Percentiles rank a stretch among this genome's conserved stretches.
These are phyloP conservation scores for Wickerhamiella azyma DNA, from an alignment of 805 yeast species.

Conservation along the genomic window DNA sequence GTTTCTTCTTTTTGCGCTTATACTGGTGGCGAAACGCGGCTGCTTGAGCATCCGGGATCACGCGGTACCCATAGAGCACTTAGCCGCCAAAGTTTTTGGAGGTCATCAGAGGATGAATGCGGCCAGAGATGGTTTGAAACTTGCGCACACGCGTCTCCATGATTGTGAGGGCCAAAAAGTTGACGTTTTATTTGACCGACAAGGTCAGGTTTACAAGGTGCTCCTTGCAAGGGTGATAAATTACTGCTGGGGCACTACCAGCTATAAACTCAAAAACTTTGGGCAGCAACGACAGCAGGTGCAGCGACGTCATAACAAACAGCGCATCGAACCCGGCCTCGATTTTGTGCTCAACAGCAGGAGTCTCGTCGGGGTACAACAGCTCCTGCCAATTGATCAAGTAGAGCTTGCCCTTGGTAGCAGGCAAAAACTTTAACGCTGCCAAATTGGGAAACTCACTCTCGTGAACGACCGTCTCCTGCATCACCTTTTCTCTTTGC, in stretches of 20 bases:
- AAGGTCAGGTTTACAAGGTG: constrained; percentile 60
- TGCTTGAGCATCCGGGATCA: constrained; percentile 53
- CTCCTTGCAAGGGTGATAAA: constrained; percentile 75
- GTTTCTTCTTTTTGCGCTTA: constrained; percentile 7
- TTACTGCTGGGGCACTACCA: constrained; percentile 78
- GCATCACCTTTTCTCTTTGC: too few relatives aligned
- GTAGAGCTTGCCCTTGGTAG: constrained; percentile 46
- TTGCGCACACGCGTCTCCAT: constrained; percentile 71
- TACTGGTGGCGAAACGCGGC: constrained; percentile 44
- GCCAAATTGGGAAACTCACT: constrained; percentile 83
- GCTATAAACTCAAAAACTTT: constrained; percentile 48
- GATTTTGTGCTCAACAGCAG: constrained; percentile 32
- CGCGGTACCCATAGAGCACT: constrained; percentile 63
- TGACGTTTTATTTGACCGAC: constrained; percentile 47
- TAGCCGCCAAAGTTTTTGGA: constrained; percentile 88
- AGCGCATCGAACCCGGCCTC: constrained; percentile 60
- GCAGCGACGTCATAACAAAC: constrained; percentile 57
- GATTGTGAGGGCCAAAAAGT: constrained; percentile 70
- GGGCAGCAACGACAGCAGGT: constrained; percentile 52
- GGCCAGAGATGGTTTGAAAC: constrained; percentile 87
- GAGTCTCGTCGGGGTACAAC: constrained; percentile 56
- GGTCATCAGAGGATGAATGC: constrained; percentile 91
- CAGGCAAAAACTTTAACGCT: constrained; percentile 50
- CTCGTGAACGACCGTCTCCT: constrained; percentile 73
- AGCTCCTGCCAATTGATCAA: constrained; percentile 68